These are phyloP conservation scores for Capronia coronata DNA, from an alignment of 2,329 filamentous ascomycete species.

Conservation along the genomic window DNA sequence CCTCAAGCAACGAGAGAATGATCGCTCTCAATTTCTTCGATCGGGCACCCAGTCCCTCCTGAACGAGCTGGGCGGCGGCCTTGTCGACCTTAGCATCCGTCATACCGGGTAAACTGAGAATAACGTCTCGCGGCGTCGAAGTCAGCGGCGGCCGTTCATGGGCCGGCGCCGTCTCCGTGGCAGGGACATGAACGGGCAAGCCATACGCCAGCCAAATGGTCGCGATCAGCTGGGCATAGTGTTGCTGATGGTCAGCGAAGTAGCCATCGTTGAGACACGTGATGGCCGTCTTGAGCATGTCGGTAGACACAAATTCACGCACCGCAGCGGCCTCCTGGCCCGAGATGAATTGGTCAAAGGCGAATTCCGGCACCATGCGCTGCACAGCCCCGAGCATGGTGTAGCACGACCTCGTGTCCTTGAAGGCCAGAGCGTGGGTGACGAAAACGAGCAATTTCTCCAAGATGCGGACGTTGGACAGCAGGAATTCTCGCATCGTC, in stretches of 20 bases:
- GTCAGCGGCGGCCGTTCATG: slow-evolving; percentile 46
- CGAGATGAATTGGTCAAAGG: slow-evolving; percentile 29
- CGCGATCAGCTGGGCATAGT: slow-evolving; percentile 81
- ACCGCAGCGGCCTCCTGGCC: slow-evolving; percentile 58
- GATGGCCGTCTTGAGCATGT: slow-evolving; percentile 84
- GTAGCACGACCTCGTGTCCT: slow-evolving; percentile 79
- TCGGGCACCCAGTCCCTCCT: slow-evolving; percentile 48
- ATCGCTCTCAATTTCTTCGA: slow-evolving; percentile 73
- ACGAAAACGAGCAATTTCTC: slow-evolving; percentile 88
- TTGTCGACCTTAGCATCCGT: slow-evolving; percentile 59
- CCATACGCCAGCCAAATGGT: slow-evolving; percentile 74
- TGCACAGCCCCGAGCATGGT: slow-evolving; percentile 82
- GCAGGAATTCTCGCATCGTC: slow-evolving; percentile 69
- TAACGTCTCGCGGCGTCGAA: slow-evolving; percentile 63
- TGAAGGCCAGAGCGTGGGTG: slow-evolving; percentile 81
- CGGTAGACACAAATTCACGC: slow-evolving; percentile 80
- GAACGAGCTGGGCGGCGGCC: slow-evolving; percentile 55
- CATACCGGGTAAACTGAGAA: slow-evolving; percentile 76
- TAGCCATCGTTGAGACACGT: slow-evolving; percentile 89
- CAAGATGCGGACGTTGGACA: slow-evolving; percentile 69
- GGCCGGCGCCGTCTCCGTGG: slow-evolving; percentile 18
- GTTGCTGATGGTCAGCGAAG: slow-evolving; percentile 92
- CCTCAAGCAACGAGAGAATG: slow-evolving; percentile 76
- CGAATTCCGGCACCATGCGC: slow-evolving; percentile 74
- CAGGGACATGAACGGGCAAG: slow-evolving; percentile 23